Conservation (phyloP, 176 grass and related monocot species). For the Pontederia paniculata region DNA sequence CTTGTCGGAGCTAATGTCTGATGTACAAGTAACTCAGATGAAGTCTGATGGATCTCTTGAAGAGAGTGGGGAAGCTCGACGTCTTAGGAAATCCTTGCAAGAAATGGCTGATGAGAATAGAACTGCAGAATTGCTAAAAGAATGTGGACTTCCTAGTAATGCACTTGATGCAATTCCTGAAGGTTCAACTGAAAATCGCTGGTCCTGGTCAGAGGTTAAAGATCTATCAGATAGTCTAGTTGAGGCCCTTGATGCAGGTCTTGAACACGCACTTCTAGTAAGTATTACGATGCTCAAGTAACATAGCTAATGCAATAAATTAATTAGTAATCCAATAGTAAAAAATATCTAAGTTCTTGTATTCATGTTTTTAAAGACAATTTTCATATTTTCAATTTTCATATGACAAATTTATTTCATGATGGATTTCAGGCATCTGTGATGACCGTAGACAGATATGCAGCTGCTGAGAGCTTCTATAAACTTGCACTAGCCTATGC, state of each 20-base stretch:
- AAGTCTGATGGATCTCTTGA: constrained; percentile 85
- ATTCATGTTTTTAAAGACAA: no score
- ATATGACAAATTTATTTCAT: no score
- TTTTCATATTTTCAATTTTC: no score
- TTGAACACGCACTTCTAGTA: constrained; percentile 87
- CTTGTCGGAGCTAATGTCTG: constrained; percentile 88
- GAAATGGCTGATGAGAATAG: constrained; percentile 67
- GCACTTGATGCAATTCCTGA: constrained; percentile 57
- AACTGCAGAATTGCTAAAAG: constrained; percentile 56
- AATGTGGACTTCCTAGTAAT: constrained; percentile 56
- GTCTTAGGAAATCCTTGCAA: constrained; percentile 78
- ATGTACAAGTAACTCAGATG: constrained; percentile 99
- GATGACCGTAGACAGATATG: constrained; percentile 71
- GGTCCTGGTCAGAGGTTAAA: constrained; percentile 95
- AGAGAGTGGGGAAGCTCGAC: constrained; percentile 85
- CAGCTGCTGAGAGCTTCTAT: constrained; percentile 86
- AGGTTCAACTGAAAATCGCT: constrained; percentile 59
- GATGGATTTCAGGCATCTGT: constrained; percentile 40
- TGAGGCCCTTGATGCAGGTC: constrained; percentile 92
- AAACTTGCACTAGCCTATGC: constrained; percentile 86
- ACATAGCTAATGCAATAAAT: no score
- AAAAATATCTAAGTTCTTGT: no score
- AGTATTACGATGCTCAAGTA: constrained; percentile 1
- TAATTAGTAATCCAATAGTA: no score
- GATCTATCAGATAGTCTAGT: constrained; percentile 73